Base-by-base conservation (phyloP, 1,284 basidiomycete genomes). In the Trichosporon coremiiforme region DNA sequence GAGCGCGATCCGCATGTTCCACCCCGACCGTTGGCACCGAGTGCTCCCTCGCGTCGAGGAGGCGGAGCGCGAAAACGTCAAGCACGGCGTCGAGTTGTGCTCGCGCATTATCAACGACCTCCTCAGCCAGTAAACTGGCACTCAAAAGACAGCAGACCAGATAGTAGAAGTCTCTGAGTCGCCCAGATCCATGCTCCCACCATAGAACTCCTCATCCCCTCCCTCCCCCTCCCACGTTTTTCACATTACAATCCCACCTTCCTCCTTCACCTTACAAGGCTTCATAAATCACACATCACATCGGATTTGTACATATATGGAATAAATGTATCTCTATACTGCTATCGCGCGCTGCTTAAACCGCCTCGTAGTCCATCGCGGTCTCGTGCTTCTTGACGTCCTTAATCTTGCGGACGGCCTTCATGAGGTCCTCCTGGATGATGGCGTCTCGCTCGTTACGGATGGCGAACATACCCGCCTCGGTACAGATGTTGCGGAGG, bases 381-480 rank as follows among this genome's bases (percentile, higher is more conserved):
- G 72, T 92, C 85, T 96, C 94, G 79, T 95, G 94, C 85, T 96
- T 97, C 89, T 97, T 97, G 33, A 93, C 91, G 76, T 98, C 96
- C 66, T 91, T 90, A 45, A 99, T 90, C 84, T 99, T 99, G 75
- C 97, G 87, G 17, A 93, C 94, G n/a, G 97, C 97, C 86, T 98
- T 99, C 77, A 93, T 94, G 71, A 98, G 87, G 84, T 99, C 96
- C 78, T 98, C 97, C 83, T 98, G 95, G 47, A 89, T 90, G 69
- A 95, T 85, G 73, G 93, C 95, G 78, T 96, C 94, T 71, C 92
- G 88, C 77, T 98, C 95, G 73, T 98, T 95, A 66, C 97, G 88
- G 78, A 99, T 98, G 13, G 97, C 97, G 83, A 98, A 98, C 95
- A 99, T 98, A 66, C 97, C 96, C 8, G 96, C 94, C 84, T 99